Percentiles rank a stretch among this genome's conserved stretches.
These are phyloP conservation scores for Pythium phragmitis DNA, from an alignment of 352 stramenopile genomes.

Conservation along the genomic window DNA sequence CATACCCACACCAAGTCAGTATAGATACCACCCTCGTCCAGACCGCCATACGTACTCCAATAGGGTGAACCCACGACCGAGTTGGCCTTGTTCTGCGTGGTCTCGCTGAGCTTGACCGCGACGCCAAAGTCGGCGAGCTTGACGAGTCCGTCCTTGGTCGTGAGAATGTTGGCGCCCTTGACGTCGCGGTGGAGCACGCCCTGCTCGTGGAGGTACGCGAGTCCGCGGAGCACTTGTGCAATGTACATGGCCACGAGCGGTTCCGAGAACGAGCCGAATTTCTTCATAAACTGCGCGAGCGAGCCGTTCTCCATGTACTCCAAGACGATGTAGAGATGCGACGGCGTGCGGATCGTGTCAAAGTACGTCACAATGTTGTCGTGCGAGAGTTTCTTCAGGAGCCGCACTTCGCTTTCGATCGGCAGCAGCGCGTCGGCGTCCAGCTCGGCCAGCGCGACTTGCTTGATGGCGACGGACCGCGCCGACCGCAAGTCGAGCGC, in stretches of 20 bases:
- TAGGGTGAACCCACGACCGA: conserved; percentile 94
- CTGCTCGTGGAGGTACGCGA: conserved; percentile 91
- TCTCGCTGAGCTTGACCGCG: conserved; percentile 86
- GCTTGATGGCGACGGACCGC: conserved; percentile 85
- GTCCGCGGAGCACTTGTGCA: conserved; percentile 87
- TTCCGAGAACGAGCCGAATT: conserved; percentile 91
- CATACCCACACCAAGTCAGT: conserved; percentile 12
- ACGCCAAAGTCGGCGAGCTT: conserved; percentile 94
- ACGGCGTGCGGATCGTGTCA: conserved; percentile 90
- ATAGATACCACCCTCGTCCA: neutral
- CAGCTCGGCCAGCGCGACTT: conserved; percentile 81
- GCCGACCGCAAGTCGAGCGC: conserved; percentile 83
- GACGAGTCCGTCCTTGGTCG: conserved; percentile 89
- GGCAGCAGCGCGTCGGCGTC: conserved; percentile 81
- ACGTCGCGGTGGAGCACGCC: conserved; percentile 93
- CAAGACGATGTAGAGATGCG: conserved; percentile 82
- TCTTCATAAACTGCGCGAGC: conserved; percentile 92
- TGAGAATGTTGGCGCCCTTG: conserved; percentile 93
- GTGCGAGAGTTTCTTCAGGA: conserved; percentile 93
- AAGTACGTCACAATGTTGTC: conserved; percentile 96
- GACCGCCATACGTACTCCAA: conserved; percentile 76
- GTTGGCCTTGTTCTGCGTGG: conserved; percentile 74
- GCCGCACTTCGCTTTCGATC: conserved; percentile 90
- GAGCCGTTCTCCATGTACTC: conserved; percentile 95
- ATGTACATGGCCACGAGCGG: conserved; percentile 92